Base-by-base conservation (phyloP, 2,329 filamentous ascomycete species). In the Hansfordia pulvinata region DNA sequence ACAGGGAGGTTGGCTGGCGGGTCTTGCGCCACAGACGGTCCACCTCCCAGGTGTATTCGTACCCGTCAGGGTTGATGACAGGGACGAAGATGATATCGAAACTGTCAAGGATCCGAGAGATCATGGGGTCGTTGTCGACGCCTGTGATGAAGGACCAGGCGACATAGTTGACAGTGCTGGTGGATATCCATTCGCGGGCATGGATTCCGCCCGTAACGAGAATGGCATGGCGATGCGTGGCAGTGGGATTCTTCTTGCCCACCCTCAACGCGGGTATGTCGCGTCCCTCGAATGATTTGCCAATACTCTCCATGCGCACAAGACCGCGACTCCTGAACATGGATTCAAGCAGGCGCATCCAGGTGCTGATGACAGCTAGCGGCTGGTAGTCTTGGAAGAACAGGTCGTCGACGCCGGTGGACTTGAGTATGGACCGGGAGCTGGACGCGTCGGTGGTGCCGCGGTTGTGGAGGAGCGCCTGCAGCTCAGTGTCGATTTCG, bases 1-100 rank as follows among this genome's bases (percentile, higher is more conserved):
- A 69, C 32, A 92, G 64, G 31, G 65, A 75, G 1, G 86, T 96
- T 26, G 75, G 67, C 47, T 96, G 88, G 25, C 84, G 66, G 31
- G 90, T 93, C 56, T 96, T 98, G 43, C 88, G 79, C 88, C 88
- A 98, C 1, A 98, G 62, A 6, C 90, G 76, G 49, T 98, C 88
- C 2, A 72, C 72, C 32, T 86, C 73, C 88, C 88, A 96, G 1
- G 82, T 85, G 52, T 93, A 94, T 36, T 84, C 77, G 45, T 94
- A 92, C 17, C 90, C 90, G 49, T 98, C 90, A 0, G 88, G 85
- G 46, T 98, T 98, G 31, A 90, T 54, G 0, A 83, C 82, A 1
- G 90, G 90, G 14, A 96, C 67, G 40, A 96, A 78, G 23, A 96
- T 64, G 40, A 92, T 75, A 50, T 96, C 86, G 43, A 88, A 93